Evolutionary conservation across 192 early-diverging fungal species (phyloP), one percentile per base, ranked within the genome.

Genomic region (Umbelopsis vinacea): DNA sequence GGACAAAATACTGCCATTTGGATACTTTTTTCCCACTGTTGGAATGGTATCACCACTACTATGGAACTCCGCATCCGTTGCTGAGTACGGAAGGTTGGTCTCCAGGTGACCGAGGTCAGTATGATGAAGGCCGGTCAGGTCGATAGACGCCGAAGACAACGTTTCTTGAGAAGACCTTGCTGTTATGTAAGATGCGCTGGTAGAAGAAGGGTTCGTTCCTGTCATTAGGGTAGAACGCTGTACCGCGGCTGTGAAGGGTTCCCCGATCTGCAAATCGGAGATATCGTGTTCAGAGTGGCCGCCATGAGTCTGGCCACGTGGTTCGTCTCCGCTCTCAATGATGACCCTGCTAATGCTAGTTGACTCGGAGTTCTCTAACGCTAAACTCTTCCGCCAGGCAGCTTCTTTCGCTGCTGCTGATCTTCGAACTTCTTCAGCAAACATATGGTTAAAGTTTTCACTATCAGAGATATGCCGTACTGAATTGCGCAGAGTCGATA

Each of bases 251-350:
- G 6, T 19, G 48, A 50, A 15, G 15, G 48, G 26, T 63, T 63
- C 29, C 29, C 57, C 29, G 57, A 63, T 63, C 57, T 63, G 57
- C 57, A 63, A 38, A 17, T 63, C 57, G 57, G 57, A 63, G 57
- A 63, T 63, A 37, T 63, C 26, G 11, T 14, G 12, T 6, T 29
- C 33, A 17, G 10, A 35, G 57, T 63, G 57, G 57, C 33, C 33
- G 57, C 57, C 57, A 63, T 63, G 57, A 63, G 57, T 15, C 8
- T 29, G 33, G 57, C 57, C 57, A 63, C 57, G 57, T 63, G 57
- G 57, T 63, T 17, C 7, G 57, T 35, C 57, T 63, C 57, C 57
- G 57, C 57, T 63, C 33, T 11, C 33, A 54, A 24, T 26, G 4
- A 12, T 22, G n/a, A 26, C 6, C 26, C 53, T 54, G 23, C 53